Conservation (phyloP, 371 early-diverging fungal genomes). For the Mortierella sp. region DNA sequence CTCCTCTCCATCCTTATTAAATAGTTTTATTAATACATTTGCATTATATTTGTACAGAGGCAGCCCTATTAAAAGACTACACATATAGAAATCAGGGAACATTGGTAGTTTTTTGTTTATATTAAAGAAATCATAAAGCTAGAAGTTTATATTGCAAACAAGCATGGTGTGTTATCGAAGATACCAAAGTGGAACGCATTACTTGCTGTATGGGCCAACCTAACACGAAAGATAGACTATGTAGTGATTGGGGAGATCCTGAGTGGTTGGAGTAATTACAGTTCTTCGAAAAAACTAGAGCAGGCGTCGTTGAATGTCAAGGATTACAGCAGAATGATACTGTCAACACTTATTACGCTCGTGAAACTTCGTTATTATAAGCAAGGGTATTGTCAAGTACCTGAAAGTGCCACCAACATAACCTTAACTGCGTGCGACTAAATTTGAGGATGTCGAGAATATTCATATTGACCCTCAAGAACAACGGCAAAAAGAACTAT, state of each 20-base stretch:
- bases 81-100: not conserved
- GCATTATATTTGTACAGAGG: conserved; percentile 40
- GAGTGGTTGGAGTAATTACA: conserved; percentile 51
- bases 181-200: not conserved
- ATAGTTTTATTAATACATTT: conserved; percentile 28
- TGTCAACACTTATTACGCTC: not conserved
- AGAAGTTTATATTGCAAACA: too few species aligned
- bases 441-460: not conserved
- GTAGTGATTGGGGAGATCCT: conserved; percentile 69
- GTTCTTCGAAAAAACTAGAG: not conserved
- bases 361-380: not conserved
- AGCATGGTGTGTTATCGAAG: too few species aligned
- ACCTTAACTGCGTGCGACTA: not conserved
- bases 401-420: conserved; percentile 3
- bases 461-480: not conserved
- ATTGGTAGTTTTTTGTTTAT: not conserved
- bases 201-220: conserved; percentile 57
- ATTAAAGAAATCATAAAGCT: too few species aligned
- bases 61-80: conserved; percentile 11
- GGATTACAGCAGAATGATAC: too few species aligned
- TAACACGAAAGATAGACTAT: conserved; percentile 60
- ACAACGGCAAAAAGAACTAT: too few species aligned
- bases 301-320: too few species aligned
- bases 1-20: conserved; percentile 15
- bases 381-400: not conserved